Percentiles rank a stretch among this genome's conserved stretches.
Conservation (phyloP, 352 stramenopile genomes). For the Phytophthora colocasiae region DNA sequence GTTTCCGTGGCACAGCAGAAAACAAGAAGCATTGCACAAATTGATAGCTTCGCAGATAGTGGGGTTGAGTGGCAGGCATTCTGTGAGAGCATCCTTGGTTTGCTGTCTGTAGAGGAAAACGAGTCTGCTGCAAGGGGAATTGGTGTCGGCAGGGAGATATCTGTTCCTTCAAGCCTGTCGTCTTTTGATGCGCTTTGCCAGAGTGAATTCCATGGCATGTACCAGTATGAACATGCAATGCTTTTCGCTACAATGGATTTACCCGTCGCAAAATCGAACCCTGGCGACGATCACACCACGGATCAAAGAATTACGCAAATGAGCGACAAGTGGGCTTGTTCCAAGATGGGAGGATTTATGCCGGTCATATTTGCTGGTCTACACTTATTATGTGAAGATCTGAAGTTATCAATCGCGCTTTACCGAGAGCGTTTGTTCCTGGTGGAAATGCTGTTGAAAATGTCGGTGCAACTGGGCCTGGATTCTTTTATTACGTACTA, state of each 20-base stretch:
- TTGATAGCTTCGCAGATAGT: slow-evolving; percentile 8
- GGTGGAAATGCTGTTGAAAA: slow-evolving; percentile 40
- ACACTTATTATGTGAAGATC: slow-evolving; percentile 78
- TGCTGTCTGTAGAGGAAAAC: slow-evolving; percentile 14
- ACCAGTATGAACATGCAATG: slow-evolving; percentile 51
- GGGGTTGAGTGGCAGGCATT: slow-evolving; percentile 43
- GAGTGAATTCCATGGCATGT: slow-evolving; percentile 52
- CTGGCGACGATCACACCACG: not conserved
- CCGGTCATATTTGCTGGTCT: slow-evolving; percentile 53
- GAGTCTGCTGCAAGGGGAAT: not conserved
- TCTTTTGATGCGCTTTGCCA: slow-evolving; percentile 54
- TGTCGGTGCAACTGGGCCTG: slow-evolving; percentile 43
- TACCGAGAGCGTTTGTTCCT: slow-evolving; percentile 44
- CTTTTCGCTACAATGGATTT: slow-evolving; percentile 48
- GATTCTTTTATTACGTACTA: slow-evolving; percentile 64
- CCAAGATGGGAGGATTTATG: slow-evolving; percentile 21
- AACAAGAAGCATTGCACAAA: not conserved
- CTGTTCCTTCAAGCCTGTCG: slow-evolving; percentile 14
- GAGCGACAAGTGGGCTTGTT: not conserved
- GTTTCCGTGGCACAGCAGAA: slow-evolving; percentile 28
- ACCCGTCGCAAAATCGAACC: slow-evolving; percentile 10
- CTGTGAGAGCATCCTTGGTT: slow-evolving; percentile 21
- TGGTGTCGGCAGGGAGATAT: slow-evolving; percentile 1
- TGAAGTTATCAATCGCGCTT: slow-evolving; percentile 57
- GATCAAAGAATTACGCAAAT: not conserved